A percentile compares a stretch with the other conserved stretches of the same genome.
Conservation (phyloP, 164 flowering plant species). For the Warburgia ugandensis region DNA sequence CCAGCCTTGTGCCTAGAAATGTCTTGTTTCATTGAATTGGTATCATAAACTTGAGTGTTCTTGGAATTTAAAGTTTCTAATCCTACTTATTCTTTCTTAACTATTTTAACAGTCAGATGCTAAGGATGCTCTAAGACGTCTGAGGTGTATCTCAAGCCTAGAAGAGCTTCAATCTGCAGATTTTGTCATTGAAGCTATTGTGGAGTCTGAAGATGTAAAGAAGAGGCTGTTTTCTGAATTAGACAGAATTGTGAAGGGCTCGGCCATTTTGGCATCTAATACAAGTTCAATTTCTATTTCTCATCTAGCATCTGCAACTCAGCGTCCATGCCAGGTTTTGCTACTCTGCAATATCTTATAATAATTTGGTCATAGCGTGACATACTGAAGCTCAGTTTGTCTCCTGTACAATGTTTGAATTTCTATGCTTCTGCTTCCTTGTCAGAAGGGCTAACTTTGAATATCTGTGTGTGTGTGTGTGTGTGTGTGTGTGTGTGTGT, state of each 20-base stretch:
- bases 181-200: slow-evolving; percentile 85
- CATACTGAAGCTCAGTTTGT: background rate
- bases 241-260: slow-evolving; percentile 57
- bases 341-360: slow-evolving; percentile 3
- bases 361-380: background rate
- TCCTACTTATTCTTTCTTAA: background rate
- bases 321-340: slow-evolving; percentile 66
- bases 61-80: no score
- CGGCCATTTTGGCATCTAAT: slow-evolving; percentile 89
- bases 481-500: no score
- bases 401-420: background rate
- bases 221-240: slow-evolving; percentile 55
- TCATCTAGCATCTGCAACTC: slow-evolving; percentile 70
- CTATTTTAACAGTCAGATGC: slow-evolving; percentile 32
- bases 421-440: background rate
- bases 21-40: background rate
- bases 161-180: slow-evolving; percentile 61
- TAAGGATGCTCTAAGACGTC: slow-evolving; percentile 34
- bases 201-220: slow-evolving; percentile 88
- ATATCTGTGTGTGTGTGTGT: no score
- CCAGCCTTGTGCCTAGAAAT: background rate
- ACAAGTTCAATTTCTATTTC: slow-evolving; percentile 96
- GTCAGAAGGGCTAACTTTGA: background rate
- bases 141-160: slow-evolving; percentile 47
- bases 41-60: background rate